phyloP scores from a whole-genome alignment of 306 rosid species.

The Begonia masoniana region DNA sequence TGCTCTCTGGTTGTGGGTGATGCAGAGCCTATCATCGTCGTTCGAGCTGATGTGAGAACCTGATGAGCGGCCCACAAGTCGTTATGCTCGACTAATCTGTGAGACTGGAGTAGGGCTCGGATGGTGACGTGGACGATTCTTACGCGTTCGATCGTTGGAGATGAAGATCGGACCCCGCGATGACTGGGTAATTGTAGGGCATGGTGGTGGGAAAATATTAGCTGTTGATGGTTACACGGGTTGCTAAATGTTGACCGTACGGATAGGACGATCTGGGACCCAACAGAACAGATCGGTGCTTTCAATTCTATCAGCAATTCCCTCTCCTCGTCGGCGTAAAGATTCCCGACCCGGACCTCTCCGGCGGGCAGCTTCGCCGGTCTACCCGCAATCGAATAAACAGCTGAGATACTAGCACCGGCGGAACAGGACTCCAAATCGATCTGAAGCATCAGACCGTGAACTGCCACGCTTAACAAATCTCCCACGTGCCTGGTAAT shows the following conservation, averaged over 20 bases:
- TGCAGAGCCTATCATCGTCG: slow-evolving; percentile 35
- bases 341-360: slow-evolving; percentile 31
- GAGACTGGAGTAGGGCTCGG: slow-evolving; percentile 70
- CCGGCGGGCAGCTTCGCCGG: slow-evolving; percentile 36
- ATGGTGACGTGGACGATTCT: slow-evolving; percentile 59
- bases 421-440: slow-evolving; percentile 33
- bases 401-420: slow-evolving; percentile 47
- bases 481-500: slow-evolving; percentile 29
- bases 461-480: slow-evolving; percentile 50
- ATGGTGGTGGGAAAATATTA: slow-evolving; percentile 33
- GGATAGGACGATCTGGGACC: slow-evolving; percentile 53
- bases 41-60: slow-evolving; percentile 64
- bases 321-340: slow-evolving; percentile 60
- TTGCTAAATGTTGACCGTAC: slow-evolving; percentile 51
- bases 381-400: slow-evolving; percentile 40
- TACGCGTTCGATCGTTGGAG: slow-evolving; percentile 34
- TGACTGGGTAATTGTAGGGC: slow-evolving; percentile 50
- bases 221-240: slow-evolving; percentile 33
- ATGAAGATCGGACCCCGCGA: slow-evolving; percentile 47
- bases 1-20: slow-evolving; percentile 30
- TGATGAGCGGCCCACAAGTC: slow-evolving; percentile 52
- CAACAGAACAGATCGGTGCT: slow-evolving; percentile 37
- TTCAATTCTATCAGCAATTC: slow-evolving; percentile 61
- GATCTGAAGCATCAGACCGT: slow-evolving; percentile 55
- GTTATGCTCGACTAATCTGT: slow-evolving; percentile 34